A percentile compares a stretch with the other conserved stretches of the same genome.
Conservation (phyloP, 2,329 filamentous ascomycete species). For the Bipolaris bicolor region DNA sequence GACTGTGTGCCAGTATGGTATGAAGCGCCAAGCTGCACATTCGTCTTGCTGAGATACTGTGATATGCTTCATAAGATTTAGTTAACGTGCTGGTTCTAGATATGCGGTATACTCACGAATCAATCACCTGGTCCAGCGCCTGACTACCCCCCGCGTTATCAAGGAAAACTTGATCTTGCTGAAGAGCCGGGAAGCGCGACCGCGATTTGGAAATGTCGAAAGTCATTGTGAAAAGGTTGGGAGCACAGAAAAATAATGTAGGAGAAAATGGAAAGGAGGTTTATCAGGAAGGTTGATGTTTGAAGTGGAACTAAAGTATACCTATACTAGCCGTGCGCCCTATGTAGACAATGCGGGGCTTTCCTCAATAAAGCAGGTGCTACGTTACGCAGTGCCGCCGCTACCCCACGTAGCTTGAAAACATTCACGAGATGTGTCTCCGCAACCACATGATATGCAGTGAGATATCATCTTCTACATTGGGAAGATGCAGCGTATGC, state of each 20-base stretch:
- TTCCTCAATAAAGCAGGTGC: slow-evolving; percentile 18
- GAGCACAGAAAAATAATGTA: neutral
- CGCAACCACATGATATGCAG: neutral
- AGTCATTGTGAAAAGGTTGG: slow-evolving; percentile 8
- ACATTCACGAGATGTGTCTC: neutral
- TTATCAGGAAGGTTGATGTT: neutral
- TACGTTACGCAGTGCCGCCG: slow-evolving; percentile 5
- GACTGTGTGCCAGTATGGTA: slow-evolving; percentile 67
- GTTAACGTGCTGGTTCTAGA: neutral
- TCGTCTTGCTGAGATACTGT: slow-evolving; percentile 69
- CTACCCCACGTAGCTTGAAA: slow-evolving; percentile 8
- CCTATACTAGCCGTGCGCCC: slow-evolving; percentile 12
- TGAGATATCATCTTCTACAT: neutral
- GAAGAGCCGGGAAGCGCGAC: slow-evolving; percentile 70
- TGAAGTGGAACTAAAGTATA: neutral
- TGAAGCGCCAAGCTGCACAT: slow-evolving; percentile 77
- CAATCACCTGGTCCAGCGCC: slow-evolving; percentile 68
- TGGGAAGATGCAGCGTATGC: neutral
- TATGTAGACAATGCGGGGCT: slow-evolving; percentile 15
- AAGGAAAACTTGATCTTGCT: slow-evolving; percentile 71
- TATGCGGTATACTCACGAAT: slow-evolving; percentile 58
- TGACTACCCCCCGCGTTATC: slow-evolving; percentile 83
- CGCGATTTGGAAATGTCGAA: slow-evolving; percentile 65
- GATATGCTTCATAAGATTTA: slow-evolving; percentile 55
- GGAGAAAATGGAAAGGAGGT: neutral